Evolutionary conservation across 805 yeast species (phyloP).

Genomic region (Ogataea neopini): DNA sequence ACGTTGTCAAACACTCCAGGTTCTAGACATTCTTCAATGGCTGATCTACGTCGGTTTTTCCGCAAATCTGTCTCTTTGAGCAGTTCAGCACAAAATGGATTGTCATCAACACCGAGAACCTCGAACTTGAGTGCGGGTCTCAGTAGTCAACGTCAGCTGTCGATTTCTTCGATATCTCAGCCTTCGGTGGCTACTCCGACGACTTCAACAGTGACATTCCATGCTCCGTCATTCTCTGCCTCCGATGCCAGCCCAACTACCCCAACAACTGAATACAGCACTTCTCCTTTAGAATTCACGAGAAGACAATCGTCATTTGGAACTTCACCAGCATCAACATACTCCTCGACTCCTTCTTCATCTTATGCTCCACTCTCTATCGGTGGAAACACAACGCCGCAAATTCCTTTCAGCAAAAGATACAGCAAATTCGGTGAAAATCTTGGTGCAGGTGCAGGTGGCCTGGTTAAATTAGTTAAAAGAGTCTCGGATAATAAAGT

Average conservation of each 20-base stretch:
- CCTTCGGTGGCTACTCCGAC: constrained; percentile 15
- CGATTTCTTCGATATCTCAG: constrained; percentile 15
- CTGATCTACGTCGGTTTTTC: constrained; percentile 72
- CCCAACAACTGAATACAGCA: constrained; percentile 19
- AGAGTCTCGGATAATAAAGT: constrained; percentile 65
- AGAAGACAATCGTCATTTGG: constrained; percentile 15
- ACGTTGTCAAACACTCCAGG: constrained; percentile 33
- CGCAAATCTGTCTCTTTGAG: constrained; percentile 42
- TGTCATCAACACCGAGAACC: constrained; percentile 31
- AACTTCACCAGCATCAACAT: constrained; percentile 16
- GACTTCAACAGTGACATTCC: constrained; percentile 17
- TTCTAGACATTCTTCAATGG: constrained; percentile 76
- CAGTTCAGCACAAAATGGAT: constrained; percentile 20
- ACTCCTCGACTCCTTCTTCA: constrained; percentile 10
- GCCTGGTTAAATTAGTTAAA: constrained; percentile 75
- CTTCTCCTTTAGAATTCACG: constrained; percentile 24
- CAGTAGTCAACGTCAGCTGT: constrained; percentile 32
- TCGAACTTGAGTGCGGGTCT: constrained; percentile 39
- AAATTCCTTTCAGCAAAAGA: constrained; percentile 67
- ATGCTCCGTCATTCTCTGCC: constrained; percentile 14
- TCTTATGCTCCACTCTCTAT: constrained; percentile 28
- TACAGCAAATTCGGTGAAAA: constrained; percentile 83
- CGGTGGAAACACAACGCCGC: constrained; percentile 43
- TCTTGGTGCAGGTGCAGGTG: constrained; percentile 95
- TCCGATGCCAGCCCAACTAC: constrained; percentile 9